Evolutionary conservation across 2,329 filamentous ascomycete species (phyloP), one percentile per base, ranked within the genome.

Genomic region (Pezicula carpinea): DNA sequence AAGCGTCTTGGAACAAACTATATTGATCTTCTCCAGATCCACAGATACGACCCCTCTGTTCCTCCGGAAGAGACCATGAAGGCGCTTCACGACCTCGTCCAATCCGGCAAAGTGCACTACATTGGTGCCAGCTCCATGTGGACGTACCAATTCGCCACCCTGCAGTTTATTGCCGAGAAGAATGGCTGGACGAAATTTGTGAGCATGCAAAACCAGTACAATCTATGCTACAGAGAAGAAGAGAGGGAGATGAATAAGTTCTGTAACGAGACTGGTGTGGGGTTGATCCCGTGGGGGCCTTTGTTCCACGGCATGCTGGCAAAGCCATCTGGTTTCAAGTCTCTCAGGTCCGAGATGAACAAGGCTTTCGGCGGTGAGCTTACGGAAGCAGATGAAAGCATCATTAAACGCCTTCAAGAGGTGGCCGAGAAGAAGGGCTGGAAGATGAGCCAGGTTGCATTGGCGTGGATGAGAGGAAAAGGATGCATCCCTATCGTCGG

Each of bases 1-100:
- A 64, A 69, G 44, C 66, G 79, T 19, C 67, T 85, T 26, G 74
- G 72, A 19, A 80, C 73, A 2, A 55, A 66, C 2, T 82, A 83
- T 62, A 76, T 82, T 51, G 77, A 81, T 62, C 70, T 82, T 3
- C 66, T 83, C 18, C 79, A 82, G 61, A 79, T 83, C 49, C 79
- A 83, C 55, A 70, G 79, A 8, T 70, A 79, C 51, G 79, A 83
- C 51, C 61, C 64, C 1, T 62, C 64, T 2, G 74, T 71, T 0
- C 73, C 76, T 0, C 63, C 71, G 4, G 75, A 80, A 56, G 79
- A 83, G 63, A 81, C 78, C n/a, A 82, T 83, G 79, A 70, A 72
- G 57, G 77, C 77, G 4, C 62, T 82, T 15, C 76, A 83, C 51
- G 79, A 83, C 55, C 68, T 83, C 0, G 69, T 83, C 0, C 68